These are phyloP conservation scores for Penicillium nordicum DNA, from an alignment of 2,329 filamentous ascomycete genomes.

Conservation along the genomic window DNA sequence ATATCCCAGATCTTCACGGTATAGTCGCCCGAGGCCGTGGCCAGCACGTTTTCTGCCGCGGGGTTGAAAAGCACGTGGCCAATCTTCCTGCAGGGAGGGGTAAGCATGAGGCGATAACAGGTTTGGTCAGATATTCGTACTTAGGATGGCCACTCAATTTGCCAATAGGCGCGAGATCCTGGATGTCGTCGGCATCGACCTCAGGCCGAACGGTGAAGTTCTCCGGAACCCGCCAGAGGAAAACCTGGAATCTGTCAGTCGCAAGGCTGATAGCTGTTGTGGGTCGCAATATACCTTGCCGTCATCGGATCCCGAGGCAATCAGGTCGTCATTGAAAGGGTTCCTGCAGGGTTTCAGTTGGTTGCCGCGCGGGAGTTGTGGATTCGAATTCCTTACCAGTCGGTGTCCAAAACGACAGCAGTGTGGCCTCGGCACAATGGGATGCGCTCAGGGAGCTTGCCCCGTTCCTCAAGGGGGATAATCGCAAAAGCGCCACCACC, in stretches of 20 bases:
- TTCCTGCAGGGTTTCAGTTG: constrained; percentile 57
- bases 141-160: constrained; percentile 85
- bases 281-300: constrained; percentile 60
- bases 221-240: constrained; percentile 91
- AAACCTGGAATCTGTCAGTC: constrained; percentile 53
- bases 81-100: constrained; percentile 67
- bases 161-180: constrained; percentile 74
- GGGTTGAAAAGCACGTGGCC: constrained; percentile 98
- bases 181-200: constrained; percentile 67
- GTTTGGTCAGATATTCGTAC: constrained; percentile 45
- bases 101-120: constrained; percentile 21
- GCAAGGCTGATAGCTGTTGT: constrained; percentile 17
- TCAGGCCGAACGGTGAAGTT: constrained; percentile 82
- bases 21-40: constrained; percentile 91
- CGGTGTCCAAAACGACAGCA: constrained; percentile 90
- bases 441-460: constrained; percentile 86
- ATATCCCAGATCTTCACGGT: constrained; percentile 96
- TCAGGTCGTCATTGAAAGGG: constrained; percentile 89
- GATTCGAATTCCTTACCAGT: constrained; percentile 66
- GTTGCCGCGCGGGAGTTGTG: neutral
- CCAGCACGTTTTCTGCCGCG: constrained; percentile 89
- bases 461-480: constrained; percentile 83
- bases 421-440: constrained; percentile 96
- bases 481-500: constrained; percentile 97
- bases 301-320: constrained; percentile 93